Evolutionary conservation across 2,329 filamentous ascomycete species (phyloP), one percentile per base, ranked within the genome.

Genomic region (Penicillium sp.): DNA sequence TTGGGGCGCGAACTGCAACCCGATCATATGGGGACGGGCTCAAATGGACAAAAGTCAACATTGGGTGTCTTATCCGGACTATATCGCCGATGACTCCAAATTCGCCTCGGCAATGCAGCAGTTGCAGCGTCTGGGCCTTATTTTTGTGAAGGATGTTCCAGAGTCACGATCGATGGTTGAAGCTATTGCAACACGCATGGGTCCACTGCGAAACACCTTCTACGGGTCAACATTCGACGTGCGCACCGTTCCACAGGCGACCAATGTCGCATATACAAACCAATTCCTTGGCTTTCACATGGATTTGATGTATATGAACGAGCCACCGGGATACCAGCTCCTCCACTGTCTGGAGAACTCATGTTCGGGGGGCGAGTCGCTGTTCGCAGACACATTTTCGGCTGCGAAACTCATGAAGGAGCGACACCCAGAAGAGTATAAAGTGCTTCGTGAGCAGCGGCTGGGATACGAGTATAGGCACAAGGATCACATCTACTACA

Each of bases 221-320:
- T 97, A 97, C 74, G 94, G 94, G 42, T 81, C 83, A 65, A 96
- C 91, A 0, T 97, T 93, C 86, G 89, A 97, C 74, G 93, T 97
- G 13, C 85, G 86, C 53, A 91, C 88, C 4, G 89, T 96, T 53
- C 88, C 89, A 1, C 74, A 90, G 55, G 91, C 93, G 25, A 92
- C 93, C 70, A 97, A 97, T 71, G 90, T 97, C 4, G 93, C 94
- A 10, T 92, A 97, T 77, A 97, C 93, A 1, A 88, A 84, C 68
- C 83, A 88, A 49, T 88, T 87, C 68, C 85, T 97, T 1, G 90
- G 90, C 17, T 86, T 97, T 48, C 94, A 99, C 77, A 94, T 96
- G 85, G 94, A 97, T 72, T 82, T 97, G 41, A 82, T 97, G 55
- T 97, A 97, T 77, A 88, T 94, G 75, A 78, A 83, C 15, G 84